Evolutionary conservation across 2,329 filamentous ascomycete species (phyloP).

Genomic region (Tolypocladium cylindrosporum): DNA sequence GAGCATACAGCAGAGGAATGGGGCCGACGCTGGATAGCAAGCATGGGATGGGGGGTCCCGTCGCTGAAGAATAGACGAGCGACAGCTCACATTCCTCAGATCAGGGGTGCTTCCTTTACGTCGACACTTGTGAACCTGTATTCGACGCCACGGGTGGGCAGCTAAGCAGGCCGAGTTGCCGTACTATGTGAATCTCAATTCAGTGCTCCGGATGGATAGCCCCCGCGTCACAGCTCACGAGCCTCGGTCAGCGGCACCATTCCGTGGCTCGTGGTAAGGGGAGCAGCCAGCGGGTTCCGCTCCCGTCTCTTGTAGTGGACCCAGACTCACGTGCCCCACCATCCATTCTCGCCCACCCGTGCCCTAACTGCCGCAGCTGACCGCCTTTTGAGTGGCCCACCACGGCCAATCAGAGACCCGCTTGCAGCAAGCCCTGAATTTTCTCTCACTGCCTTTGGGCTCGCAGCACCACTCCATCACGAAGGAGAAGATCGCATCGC

Average conservation of each 20-base stretch:
- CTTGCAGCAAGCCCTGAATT: conserved; percentile 15
- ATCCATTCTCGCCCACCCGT: neutral
- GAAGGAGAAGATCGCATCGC: conserved; percentile 23
- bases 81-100: conserved; percentile 1
- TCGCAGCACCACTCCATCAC: conserved; percentile 21
- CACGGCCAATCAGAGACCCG: conserved; percentile 6
- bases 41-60: neutral
- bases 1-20: neutral
- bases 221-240: neutral
- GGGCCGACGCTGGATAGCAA: neutral
- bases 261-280: neutral
- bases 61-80: conserved; percentile 13
- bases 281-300: neutral
- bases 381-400: conserved; percentile 21
- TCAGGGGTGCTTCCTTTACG: neutral
- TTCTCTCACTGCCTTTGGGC: conserved; percentile 14
- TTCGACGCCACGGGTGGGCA: neutral
- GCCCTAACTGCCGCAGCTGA: conserved; percentile 36
- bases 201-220: neutral
- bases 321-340: conserved; percentile 1
- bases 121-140: neutral
- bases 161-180: neutral
- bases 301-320: no score
- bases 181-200: neutral
- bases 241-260: neutral